phyloP scores from a whole-genome alignment of 164 flowering plant genomes.

The Umbellularia californica region DNA sequence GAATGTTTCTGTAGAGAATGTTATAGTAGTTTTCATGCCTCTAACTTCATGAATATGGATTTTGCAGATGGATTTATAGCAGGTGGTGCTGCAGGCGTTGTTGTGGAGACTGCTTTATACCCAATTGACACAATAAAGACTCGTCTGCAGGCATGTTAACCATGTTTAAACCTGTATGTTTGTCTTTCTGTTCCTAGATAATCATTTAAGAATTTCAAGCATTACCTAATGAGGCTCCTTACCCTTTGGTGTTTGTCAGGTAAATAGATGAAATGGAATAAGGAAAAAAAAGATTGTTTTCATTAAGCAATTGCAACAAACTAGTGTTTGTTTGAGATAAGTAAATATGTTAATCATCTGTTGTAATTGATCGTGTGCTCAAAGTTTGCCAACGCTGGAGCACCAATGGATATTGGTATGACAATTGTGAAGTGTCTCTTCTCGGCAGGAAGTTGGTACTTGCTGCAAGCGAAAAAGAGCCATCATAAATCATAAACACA shows the following conservation, averaged over 20 bases:
- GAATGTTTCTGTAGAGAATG: not conserved
- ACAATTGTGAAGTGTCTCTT: too few species aligned
- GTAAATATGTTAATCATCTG: too few species aligned
- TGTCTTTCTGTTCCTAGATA: slow-evolving; percentile 9
- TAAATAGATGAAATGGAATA: too few species aligned
- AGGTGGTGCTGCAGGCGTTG: slow-evolving; percentile 92
- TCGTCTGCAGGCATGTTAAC: slow-evolving; percentile 74
- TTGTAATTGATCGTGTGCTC: too few species aligned
- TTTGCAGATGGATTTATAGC: slow-evolving; percentile 80
- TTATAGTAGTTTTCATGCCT: not conserved
- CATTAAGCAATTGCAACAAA: too few species aligned
- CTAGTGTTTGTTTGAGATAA: too few species aligned
- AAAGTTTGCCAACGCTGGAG: too few species aligned
- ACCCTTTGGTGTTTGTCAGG: not conserved
- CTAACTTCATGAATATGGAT: slow-evolving; percentile 4
- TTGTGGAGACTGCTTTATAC: slow-evolving; percentile 85
- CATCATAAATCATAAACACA: too few species aligned
- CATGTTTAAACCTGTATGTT: not conserved
- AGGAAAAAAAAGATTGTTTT: too few species aligned
- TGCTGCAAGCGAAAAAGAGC: too few species aligned
- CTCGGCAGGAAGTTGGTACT: too few species aligned
- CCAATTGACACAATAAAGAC: slow-evolving; percentile 97
- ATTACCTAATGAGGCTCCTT: not conserved
- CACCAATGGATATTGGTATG: too few species aligned
- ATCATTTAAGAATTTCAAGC: not conserved